Percentiles rank a stretch among this genome's conserved stretches.
These are phyloP conservation scores for Geosmithia putterillii DNA, from an alignment of 2,329 filamentous ascomycete genomes.

Conservation along the genomic window DNA sequence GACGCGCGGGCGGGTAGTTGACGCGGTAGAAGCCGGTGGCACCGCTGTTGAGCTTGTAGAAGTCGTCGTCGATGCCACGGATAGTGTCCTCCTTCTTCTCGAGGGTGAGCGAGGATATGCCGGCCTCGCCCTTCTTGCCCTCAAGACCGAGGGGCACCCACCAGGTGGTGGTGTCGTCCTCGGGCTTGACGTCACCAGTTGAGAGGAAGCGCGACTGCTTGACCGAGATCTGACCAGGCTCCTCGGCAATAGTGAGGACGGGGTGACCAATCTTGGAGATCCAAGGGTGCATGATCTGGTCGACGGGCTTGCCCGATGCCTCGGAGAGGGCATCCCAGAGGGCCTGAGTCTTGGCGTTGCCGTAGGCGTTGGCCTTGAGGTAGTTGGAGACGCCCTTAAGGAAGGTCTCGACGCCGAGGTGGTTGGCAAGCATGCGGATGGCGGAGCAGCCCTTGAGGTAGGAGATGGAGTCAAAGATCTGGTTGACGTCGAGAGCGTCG, in stretches of 20 bases:
- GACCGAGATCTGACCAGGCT: constrained; percentile 68
- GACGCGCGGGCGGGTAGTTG: constrained; percentile 77
- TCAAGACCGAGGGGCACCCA: constrained; percentile 91
- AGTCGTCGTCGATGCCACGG: constrained; percentile 59
- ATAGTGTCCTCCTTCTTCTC: constrained; percentile 68
- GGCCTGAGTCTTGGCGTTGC: constrained; percentile 82
- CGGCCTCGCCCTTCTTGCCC: constrained; percentile 54
- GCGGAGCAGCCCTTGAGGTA: constrained; percentile 95
- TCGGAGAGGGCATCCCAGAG: constrained; percentile 83
- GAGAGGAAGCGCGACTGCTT: constrained; percentile 84
- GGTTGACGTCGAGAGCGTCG: constrained; percentile 90
- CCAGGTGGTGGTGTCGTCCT: constrained; percentile 88
- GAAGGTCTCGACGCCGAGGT: constrained; percentile 81
- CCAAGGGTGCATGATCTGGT: constrained; percentile 84
- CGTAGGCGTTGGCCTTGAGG: constrained; percentile 76
- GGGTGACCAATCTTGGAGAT: constrained; percentile 94
- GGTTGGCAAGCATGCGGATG: constrained; percentile 88
- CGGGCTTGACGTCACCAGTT: constrained; percentile 78
- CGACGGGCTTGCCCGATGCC: constrained; percentile 78
- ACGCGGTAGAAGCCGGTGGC: constrained; percentile 86
- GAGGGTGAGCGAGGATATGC: constrained; percentile 54
- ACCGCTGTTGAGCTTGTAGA: constrained; percentile 90
- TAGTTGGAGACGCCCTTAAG: constrained; percentile 83
- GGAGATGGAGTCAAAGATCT: constrained; percentile 95
- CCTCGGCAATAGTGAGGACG: constrained; percentile 74